Base-by-base conservation (phyloP, 2,329 filamentous ascomycete genomes). In the Fusarium brachygibbosum region DNA sequence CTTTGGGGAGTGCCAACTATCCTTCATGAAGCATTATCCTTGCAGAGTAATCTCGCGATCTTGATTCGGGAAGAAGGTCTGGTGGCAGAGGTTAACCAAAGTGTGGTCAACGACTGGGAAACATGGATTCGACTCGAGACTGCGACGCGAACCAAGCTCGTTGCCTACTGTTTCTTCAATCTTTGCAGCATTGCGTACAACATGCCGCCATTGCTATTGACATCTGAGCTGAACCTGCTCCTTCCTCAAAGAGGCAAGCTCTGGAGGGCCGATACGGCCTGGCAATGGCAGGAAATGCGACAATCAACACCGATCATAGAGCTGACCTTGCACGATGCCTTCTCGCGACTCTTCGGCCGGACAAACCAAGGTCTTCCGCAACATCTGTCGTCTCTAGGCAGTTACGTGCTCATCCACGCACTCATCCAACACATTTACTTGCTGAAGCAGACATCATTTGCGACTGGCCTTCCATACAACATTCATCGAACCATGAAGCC, bases 401-500 rank as follows among this genome's bases (percentile, higher is more conserved):
- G 91, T 71, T 92, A 93, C 68, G 86, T 92, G 10, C 81, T 93
- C 34, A 90, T 93, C 5, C 90, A 93, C 72, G 90, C 90, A 5
- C 76, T 93, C 25, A 85, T 93, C 13, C 91, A 93, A 71, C 90
- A 92, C 65, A 89, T 93, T 17, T 93, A 90, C 75, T 82, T 92
- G 37, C 77, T 91, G 23, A 90, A 91, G 70, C 87, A 91, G 72
- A 88, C 87, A 0, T 87, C 85, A 0, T 84, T 88, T 49, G 82
- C 82, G 3, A 77, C 81, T 3, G 79, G 82, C 1, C 81, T 83
- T 4, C 81, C 82, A 1, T 87, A 85, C 56, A 85, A 85, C 21
- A 78, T 81, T 3, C 83, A 86, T 35, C 79, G 85, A 29, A 84
- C 82, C 0, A 74, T 88, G 64, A 84, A 84, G 45, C 79, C 82